Percentiles rank a stretch among this genome's conserved stretches.
These are phyloP conservation scores for Lentithecium fluviatile DNA, from an alignment of 495 filamentous ascomycete genomes.

Conservation along the genomic window DNA sequence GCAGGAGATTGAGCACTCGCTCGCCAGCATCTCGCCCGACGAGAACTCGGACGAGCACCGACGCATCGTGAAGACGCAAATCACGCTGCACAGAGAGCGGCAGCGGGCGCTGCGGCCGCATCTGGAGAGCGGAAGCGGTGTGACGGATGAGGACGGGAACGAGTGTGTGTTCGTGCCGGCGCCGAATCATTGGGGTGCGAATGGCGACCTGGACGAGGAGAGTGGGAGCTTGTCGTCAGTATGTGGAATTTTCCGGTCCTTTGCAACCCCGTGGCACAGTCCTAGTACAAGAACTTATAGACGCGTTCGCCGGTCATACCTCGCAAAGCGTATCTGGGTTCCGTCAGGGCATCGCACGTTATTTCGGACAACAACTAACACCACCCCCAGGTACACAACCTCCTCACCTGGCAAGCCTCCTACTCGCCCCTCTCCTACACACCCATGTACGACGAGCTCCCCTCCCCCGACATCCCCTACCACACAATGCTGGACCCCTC, in stretches of 20 bases:
- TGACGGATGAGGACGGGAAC: conserved; percentile 29
- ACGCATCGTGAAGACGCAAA: conserved; percentile 15
- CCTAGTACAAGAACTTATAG: too few species aligned
- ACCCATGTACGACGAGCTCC: conserved; percentile 26
- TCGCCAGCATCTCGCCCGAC: conserved; percentile 25
- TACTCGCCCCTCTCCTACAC: conserved; percentile 29
- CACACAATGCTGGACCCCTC: conserved; percentile 27
- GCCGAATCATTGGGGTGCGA: conserved; percentile 28
- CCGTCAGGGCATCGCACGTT: too few species aligned
- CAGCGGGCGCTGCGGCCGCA: conserved; percentile 28
- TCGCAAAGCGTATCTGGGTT: too few species aligned
- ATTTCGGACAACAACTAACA: conserved; percentile 7
- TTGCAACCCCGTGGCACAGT: too few species aligned
- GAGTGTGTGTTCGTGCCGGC: conserved; percentile 29
- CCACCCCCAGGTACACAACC: conserved; percentile 21
- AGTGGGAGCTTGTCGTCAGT: conserved; percentile 27
- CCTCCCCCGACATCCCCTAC: conserved; percentile 31
- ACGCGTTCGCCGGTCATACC: too few species aligned
- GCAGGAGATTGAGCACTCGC: conserved; percentile 20
- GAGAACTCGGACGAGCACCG: conserved; percentile 28
- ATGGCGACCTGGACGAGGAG: conserved; percentile 31
- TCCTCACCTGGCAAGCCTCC: conserved; percentile 29
- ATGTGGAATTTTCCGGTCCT: not conserved
- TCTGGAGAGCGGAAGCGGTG: conserved; percentile 27
- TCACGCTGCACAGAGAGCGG: conserved; percentile 25